Base-by-base conservation (phyloP, 2,329 filamentous ascomycete genomes). In the Didymella exigua region DNA sequence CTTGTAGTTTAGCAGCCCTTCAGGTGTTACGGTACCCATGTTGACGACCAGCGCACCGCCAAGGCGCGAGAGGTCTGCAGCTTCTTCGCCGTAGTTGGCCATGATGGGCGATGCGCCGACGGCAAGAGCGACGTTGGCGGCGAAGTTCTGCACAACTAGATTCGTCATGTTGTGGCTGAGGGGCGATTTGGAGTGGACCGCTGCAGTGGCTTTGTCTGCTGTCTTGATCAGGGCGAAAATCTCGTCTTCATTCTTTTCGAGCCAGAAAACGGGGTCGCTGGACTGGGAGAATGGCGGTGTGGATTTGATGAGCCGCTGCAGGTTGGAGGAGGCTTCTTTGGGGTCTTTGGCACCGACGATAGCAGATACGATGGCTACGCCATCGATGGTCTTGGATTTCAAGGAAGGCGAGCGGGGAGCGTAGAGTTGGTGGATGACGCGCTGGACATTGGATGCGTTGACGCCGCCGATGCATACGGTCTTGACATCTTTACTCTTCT, bases 131-230 rank as follows among this genome's bases (percentile, higher is more conserved):
- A 97, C 88, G 69, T 96, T 97, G 47, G 95, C 93, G 14, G 93
- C 90, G 68, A 98, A 90, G 77, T 97, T 96, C 69, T 96, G 92
- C 19, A 97, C 93, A 0, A 98, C 93, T 47, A 93, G 82, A 73
- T 98, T 98, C 48, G 95, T 98, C 91, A 98, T 98, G 77, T 96
- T 97, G 77, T 98, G 93, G 45, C 89, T 89, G 19, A 98, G 81
- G 0, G 93, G 92, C 52, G 84, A 87, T 37, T 77, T 80, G 2
- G 79, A 73, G 5, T 84, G 84, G 42, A 96, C 83, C 5, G 81
- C 79, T 55, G 78, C 79, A 37, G 96, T 79, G 16, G 89, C 76
- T 3, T 65, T 34, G 68, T 62, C 45, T 9, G 68, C 60, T 26
- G 66, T 47, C 24, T 51, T 16, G 14, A 60, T 34, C 24, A 74